These are phyloP conservation scores for Metschnikowia peoriensis DNA, from an alignment of 805 yeast species.

Conservation along the genomic window DNA sequence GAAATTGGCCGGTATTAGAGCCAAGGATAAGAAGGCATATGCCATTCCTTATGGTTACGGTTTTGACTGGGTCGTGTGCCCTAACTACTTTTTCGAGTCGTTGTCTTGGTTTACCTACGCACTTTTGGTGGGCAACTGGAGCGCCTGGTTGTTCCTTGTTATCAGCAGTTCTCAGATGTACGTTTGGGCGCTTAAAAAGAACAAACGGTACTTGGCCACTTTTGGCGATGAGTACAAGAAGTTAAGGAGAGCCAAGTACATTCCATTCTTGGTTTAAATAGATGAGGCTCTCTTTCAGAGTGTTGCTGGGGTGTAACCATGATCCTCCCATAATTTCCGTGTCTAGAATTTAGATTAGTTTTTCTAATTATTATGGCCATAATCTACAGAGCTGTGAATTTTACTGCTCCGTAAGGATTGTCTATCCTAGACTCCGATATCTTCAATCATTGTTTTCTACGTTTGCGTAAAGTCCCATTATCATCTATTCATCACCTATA, in stretches of 20 bases:
- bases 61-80: slow-evolving; percentile 79
- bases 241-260: slow-evolving; percentile 64
- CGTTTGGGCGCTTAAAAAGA: slow-evolving; percentile 88
- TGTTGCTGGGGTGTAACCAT: too few species aligned
- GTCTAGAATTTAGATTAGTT: not conserved
- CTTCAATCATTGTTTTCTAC: not conserved
- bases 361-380: too few species aligned
- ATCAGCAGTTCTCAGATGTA: slow-evolving; percentile 84
- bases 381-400: not conserved
- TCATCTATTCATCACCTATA: not conserved
- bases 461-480: not conserved
- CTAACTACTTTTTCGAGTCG: slow-evolving; percentile 89
- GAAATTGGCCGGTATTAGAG: slow-evolving; percentile 58
- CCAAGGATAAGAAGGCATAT: slow-evolving; percentile 51
- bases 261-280: slow-evolving; percentile 51
- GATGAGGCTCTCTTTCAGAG: not conserved
- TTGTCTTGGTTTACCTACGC: slow-evolving; percentile 73
- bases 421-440: not conserved
- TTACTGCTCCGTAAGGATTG: not conserved
- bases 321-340: not conserved
- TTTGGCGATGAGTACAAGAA: slow-evolving; percentile 80
- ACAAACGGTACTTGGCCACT: slow-evolving; percentile 59
- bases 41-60: slow-evolving; percentile 82
- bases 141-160: slow-evolving; percentile 65
- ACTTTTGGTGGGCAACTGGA: slow-evolving; percentile 71